Conservation (phyloP, 2,329 filamentous ascomycete genomes). For the Coniella vitis region DNA sequence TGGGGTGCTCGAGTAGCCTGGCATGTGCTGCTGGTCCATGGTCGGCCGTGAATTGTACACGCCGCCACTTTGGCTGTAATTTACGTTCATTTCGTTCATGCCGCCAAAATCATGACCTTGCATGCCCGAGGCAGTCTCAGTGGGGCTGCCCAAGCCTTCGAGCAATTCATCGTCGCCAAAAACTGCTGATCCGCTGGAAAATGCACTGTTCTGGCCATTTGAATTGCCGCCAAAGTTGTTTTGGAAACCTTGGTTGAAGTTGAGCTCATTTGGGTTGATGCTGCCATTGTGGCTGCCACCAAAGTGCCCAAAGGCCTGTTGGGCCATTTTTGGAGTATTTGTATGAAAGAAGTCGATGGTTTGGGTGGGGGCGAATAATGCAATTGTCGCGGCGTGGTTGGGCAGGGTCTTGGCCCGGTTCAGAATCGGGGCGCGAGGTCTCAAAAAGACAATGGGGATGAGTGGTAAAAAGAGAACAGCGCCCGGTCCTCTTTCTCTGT, state of each 20-base stretch:
- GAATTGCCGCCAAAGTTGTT: slow-evolving; percentile 51
- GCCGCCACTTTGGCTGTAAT: slow-evolving; percentile 39
- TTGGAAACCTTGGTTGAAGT: slow-evolving; percentile 55
- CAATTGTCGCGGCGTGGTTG: not conserved
- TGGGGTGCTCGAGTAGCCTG: slow-evolving; percentile 83
- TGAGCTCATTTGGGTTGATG: slow-evolving; percentile 80
- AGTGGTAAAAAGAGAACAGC: not conserved
- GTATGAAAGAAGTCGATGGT: slow-evolving; percentile 8
- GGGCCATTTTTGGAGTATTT: slow-evolving; percentile 36
- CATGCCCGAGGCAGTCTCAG: slow-evolving; percentile 44
- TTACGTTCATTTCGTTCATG: slow-evolving; percentile 51
- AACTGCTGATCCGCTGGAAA: slow-evolving; percentile 68
- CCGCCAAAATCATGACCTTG: slow-evolving; percentile 50
- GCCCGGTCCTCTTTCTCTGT: not conserved
- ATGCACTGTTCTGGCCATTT: slow-evolving; percentile 59
- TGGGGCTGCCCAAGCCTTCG: slow-evolving; percentile 58
- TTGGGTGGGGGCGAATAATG: not conserved
- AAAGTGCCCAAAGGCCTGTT: slow-evolving; percentile 51
- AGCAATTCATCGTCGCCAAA: slow-evolving; percentile 87
- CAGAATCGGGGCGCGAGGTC: slow-evolving; percentile 2
- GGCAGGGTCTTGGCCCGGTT: not conserved
- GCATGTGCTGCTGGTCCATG: slow-evolving; percentile 61
- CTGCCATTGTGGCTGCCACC: slow-evolving; percentile 45
- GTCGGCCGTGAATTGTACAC: slow-evolving; percentile 50
- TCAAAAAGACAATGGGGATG: slow-evolving; percentile 3